phyloP scores from a whole-genome alignment of 768 basidiomycete species.

The Lactarius hatsudake region DNA sequence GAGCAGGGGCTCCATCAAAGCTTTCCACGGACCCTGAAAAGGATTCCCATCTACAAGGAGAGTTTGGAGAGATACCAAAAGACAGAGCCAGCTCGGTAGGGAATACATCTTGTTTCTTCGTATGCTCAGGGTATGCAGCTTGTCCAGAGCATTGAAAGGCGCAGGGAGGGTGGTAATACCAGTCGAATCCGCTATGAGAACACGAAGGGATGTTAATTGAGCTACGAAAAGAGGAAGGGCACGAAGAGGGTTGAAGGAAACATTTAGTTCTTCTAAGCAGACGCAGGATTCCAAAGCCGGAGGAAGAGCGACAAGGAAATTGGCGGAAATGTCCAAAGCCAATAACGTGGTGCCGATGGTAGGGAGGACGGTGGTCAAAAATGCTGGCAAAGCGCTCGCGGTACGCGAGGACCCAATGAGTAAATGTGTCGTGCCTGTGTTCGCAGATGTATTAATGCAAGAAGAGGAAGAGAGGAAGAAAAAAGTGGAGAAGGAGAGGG shows the following conservation, averaged over 20 bases:
- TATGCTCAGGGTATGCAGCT: slow-evolving; percentile 85
- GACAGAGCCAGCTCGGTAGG: slow-evolving; percentile 93
- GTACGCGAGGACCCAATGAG: slow-evolving; percentile 79
- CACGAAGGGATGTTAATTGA: slow-evolving; percentile 70
- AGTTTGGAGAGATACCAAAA: slow-evolving; percentile 79
- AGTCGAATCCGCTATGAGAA: slow-evolving; percentile 91
- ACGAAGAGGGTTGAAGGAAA: slow-evolving; percentile 86
- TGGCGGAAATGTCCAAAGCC: slow-evolving; percentile 90
- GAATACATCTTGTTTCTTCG: slow-evolving; percentile 85
- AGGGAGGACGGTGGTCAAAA: slow-evolving; percentile 68
- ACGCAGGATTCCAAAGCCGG: slow-evolving; percentile 76
- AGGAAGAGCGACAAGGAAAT: slow-evolving; percentile 81
- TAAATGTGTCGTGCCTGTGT: slow-evolving; percentile 87
- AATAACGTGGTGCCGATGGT: slow-evolving; percentile 76
- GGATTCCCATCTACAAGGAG: slow-evolving; percentile 94
- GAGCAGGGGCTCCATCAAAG: slow-evolving; percentile 81
- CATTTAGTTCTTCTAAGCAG: slow-evolving; percentile 88
- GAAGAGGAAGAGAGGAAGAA: slow-evolving; percentile 4
- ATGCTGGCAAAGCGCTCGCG: slow-evolving; percentile 72
- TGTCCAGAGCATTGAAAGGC: slow-evolving; percentile 67
- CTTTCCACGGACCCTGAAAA: slow-evolving; percentile 91
- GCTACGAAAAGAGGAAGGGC: slow-evolving; percentile 90
- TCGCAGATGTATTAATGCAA: not conserved
- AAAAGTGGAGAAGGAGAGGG: not conserved
- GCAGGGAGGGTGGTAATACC: slow-evolving; percentile 76